Conservation (phyloP, 306 rosid species). For the Dalbergia cochinchinensis region DNA sequence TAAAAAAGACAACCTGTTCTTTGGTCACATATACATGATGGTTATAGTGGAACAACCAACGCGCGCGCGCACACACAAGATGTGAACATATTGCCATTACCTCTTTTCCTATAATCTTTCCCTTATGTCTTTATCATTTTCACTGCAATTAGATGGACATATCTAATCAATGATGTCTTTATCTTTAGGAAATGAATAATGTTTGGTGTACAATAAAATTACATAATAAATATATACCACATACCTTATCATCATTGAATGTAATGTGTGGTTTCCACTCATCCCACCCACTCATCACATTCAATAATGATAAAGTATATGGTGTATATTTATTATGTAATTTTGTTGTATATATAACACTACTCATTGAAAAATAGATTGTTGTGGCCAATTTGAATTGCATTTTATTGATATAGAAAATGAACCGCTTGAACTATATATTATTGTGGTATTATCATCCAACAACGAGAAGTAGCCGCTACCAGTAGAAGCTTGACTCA, state of each 20-base stretch:
- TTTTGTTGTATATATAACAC: too few species aligned
- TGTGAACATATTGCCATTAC: background rate
- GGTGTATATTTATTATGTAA: too few species aligned
- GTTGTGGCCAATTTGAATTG: background rate
- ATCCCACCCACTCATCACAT: too few species aligned
- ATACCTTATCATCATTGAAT: too few species aligned
- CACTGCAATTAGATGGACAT: slow-evolving; percentile 22
- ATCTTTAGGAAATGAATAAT: too few species aligned
- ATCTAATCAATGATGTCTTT: slow-evolving; percentile 17
- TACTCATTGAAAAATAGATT: background rate
- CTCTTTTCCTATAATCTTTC: background rate
- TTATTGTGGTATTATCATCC: background rate
- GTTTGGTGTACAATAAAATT: too few species aligned
- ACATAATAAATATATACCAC: too few species aligned
- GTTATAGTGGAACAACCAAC: background rate
- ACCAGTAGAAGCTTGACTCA: too few species aligned
- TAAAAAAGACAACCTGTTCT: background rate
- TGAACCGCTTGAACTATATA: background rate
- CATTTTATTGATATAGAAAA: background rate
- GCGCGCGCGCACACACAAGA: background rate
- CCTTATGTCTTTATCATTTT: slow-evolving; percentile 22
- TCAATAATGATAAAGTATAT: too few species aligned
- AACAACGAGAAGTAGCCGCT: too few species aligned
- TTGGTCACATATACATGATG: background rate
- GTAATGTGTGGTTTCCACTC: too few species aligned